phyloP scores from a whole-genome alignment of 2,329 filamentous ascomycete genomes.

The Mollisia scopiformis region DNA sequence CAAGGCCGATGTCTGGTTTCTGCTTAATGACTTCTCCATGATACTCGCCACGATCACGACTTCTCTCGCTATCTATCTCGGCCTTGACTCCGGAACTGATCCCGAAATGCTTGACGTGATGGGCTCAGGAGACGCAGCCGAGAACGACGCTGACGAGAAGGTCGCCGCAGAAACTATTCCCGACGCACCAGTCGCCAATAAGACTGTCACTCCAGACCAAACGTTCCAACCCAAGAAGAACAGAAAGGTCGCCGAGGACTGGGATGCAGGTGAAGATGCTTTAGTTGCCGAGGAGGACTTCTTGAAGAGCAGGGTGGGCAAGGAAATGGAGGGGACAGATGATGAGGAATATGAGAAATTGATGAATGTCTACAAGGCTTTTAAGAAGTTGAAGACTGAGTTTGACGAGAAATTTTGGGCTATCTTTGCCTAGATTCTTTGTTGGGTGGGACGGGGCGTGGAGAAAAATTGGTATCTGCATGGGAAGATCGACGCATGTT shows the following conservation, averaged over 20 bases:
- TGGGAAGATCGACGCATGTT: background rate
- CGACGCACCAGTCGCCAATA: slow-evolving; percentile 1
- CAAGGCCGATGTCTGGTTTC: slow-evolving; percentile 67
- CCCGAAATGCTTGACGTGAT: slow-evolving; percentile 45
- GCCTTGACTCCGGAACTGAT: slow-evolving; percentile 53
- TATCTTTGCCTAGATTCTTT: slow-evolving; percentile 32
- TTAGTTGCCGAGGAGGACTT: slow-evolving; percentile 41
- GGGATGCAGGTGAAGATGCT: slow-evolving; percentile 46
- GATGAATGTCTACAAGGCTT: slow-evolving; percentile 60
- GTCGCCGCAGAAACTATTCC: slow-evolving; percentile 33
- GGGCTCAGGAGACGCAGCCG: slow-evolving; percentile 52
- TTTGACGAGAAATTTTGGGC: slow-evolving; percentile 64
- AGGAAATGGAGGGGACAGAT: slow-evolving; percentile 35
- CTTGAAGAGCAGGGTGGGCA: slow-evolving; percentile 37
- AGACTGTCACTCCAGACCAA: slow-evolving; percentile 6
- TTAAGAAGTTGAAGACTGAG: slow-evolving; percentile 57
- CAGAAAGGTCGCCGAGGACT: slow-evolving; percentile 51
- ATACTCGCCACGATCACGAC: slow-evolving; percentile 73
- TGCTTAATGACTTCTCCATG: slow-evolving; percentile 67
- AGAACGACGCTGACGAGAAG: slow-evolving; percentile 41
- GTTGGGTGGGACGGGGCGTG: background rate
- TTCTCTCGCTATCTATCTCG: slow-evolving; percentile 60
- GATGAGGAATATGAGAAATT: slow-evolving; percentile 49
- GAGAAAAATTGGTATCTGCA: background rate
- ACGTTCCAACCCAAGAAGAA: slow-evolving; percentile 20